Conservation (phyloP, 495 filamentous ascomycete species). For the Neurospora sp. region DNA sequence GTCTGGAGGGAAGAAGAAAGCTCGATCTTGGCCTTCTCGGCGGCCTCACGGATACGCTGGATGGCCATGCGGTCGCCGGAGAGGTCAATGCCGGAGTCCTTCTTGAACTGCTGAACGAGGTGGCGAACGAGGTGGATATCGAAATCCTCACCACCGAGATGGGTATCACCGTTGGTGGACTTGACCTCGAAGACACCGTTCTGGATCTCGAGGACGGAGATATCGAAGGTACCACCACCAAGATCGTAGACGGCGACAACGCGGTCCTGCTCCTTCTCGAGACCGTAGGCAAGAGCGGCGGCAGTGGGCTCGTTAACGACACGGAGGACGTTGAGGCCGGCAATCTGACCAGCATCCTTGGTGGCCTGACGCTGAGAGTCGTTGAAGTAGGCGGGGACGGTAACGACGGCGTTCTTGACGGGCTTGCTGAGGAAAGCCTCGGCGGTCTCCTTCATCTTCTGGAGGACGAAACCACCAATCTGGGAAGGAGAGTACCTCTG, state of each 20-base stretch:
- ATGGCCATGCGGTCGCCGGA: conserved; percentile 95
- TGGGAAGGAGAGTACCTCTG: conserved; percentile 98
- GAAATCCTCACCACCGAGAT: conserved; percentile 97
- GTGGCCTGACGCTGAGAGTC: conserved; percentile 96
- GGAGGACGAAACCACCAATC: conserved; percentile 91
- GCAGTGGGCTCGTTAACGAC: conserved; percentile 96
- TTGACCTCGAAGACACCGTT: conserved; percentile 98
- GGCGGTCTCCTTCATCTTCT: conserved; percentile 99
- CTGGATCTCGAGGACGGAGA: conserved; percentile 94
- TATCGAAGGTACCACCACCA: conserved; percentile 98
- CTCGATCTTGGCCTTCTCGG: conserved; percentile 99
- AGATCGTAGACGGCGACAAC: conserved; percentile 96
- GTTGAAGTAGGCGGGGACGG: conserved; percentile 96
- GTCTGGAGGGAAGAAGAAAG: conserved; percentile 93
- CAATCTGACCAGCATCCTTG: conserved; percentile 94
- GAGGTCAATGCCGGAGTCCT: conserved; percentile 85
- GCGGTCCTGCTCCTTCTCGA: conserved; percentile 86
- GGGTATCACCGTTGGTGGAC: conserved; percentile 97
- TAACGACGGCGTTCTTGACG: conserved; percentile 91
- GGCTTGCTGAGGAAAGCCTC: conserved; percentile 82
- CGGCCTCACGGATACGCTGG: conserved; percentile 97
- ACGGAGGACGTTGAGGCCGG: conserved; percentile 90
- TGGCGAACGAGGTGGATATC: conserved; percentile 93
- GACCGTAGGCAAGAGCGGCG: conserved; percentile 87
- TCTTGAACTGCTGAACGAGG: conserved; percentile 93